A percentile compares a stretch with the other conserved stretches of the same genome.
phyloP scores from a whole-genome alignment of 2,329 filamentous ascomycete species.

The Ophiostoma sp. region DNA sequence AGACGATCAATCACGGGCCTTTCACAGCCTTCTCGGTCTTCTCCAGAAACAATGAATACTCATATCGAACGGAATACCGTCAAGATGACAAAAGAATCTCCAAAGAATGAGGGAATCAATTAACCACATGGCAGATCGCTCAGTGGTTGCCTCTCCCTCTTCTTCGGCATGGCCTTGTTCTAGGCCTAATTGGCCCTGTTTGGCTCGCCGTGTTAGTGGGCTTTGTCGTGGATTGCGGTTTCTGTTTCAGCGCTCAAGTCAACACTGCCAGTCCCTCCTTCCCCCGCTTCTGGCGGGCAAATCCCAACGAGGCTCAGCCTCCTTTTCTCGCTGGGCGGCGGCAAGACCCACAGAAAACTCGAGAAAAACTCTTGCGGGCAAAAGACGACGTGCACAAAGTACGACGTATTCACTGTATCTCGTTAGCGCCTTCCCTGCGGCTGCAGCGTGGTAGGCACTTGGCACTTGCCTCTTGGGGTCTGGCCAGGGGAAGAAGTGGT shows the following conservation, averaged over 20 bases:
- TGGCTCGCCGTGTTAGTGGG: background rate
- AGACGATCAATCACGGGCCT: background rate
- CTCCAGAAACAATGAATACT: background rate
- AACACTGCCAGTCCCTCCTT: background rate
- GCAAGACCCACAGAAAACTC: background rate
- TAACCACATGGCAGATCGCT: conserved; percentile 11
- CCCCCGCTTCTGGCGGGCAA: background rate
- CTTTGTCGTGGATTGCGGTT: background rate
- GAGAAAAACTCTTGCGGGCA: background rate
- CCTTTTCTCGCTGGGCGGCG: conserved; percentile 17
- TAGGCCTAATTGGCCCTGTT: background rate
- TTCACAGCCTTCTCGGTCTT: background rate
- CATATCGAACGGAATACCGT: background rate
- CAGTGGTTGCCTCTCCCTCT: conserved; percentile 10
- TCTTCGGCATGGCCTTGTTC: background rate
- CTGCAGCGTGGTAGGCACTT: conserved; percentile 1
- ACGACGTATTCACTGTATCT: background rate
- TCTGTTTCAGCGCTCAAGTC: background rate
- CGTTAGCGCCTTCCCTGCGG: conserved; percentile 10
- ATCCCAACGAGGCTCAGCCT: conserved; percentile 19
- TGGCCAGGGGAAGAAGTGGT: background rate
- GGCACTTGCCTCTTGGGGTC: conserved; percentile 16
- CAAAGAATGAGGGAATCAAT: background rate
- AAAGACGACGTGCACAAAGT: background rate
- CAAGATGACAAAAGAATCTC: background rate